These are phyloP conservation scores for Vararia minispora DNA, from an alignment of 768 basidiomycete genomes.

Conservation along the genomic window DNA sequence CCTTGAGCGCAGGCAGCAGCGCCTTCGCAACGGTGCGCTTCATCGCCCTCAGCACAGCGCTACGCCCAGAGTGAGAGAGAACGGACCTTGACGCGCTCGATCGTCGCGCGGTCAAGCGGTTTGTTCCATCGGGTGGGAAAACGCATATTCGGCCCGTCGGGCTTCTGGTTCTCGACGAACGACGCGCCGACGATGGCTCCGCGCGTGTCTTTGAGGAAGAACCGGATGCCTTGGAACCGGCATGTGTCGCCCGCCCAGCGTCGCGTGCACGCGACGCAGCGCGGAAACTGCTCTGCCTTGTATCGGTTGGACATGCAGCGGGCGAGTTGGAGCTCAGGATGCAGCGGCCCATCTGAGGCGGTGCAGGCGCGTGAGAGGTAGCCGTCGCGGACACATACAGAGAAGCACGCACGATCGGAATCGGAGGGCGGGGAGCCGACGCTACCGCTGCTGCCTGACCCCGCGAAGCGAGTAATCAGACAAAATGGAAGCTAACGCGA, in stretches of 20 bases:
- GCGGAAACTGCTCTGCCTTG: conserved; percentile 58
- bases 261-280: conserved; percentile 75
- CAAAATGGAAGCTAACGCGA: too few relatives aligned
- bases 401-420: too few relatives aligned
- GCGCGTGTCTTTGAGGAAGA: conserved; percentile 54
- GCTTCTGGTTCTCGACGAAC: conserved; percentile 54
- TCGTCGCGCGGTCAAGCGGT: conserved; percentile 35
- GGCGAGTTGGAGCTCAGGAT: conserved; percentile 65
- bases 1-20: conserved; percentile 52
- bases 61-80: neutral
- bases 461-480: too few relatives aligned
- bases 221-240: conserved; percentile 77
- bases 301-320: conserved; percentile 82
- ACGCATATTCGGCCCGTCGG: conserved; percentile 48
- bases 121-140: conserved; percentile 63
- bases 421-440: too few relatives aligned
- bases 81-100: conserved; percentile 50
- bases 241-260: conserved; percentile 86
- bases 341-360: conserved; percentile 25
- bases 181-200: conserved; percentile 53
- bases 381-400: too few relatives aligned
- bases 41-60: conserved; percentile 4
- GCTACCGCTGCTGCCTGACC: too few relatives aligned
- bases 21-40: conserved; percentile 60
- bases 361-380: neutral